phyloP scores from a whole-genome alignment of 192 early-diverging fungal species.

The Coemansia sp. region DNA sequence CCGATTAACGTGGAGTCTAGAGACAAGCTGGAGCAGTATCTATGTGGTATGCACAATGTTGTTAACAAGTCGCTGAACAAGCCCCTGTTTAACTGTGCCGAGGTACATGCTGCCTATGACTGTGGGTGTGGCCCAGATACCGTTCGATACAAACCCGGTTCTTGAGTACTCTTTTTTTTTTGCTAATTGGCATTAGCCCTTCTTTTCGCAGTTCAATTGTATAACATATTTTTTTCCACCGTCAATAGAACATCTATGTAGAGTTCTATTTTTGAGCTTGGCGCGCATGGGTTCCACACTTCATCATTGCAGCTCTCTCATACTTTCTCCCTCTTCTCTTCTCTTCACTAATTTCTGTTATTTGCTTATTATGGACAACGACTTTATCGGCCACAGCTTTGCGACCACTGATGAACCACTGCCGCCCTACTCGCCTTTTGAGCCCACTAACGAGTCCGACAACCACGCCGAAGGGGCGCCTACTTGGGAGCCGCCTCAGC shows the following conservation, averaged over 20 bases:
- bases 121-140: conserved; percentile 78
- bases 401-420: conserved; percentile 12
- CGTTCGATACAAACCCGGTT: conserved; percentile 42
- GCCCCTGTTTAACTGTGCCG: conserved; percentile 78
- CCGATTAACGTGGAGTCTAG: conserved; percentile 81
- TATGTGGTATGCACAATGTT: conserved; percentile 88
- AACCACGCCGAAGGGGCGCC: conserved; percentile 1
- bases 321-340: not conserved
- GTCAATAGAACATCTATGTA: not conserved
- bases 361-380: not conserved
- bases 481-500: not conserved
- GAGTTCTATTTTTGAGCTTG: conserved; percentile 5
- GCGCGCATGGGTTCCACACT: not conserved
- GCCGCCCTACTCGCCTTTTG: conserved; percentile 33
- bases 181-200: not conserved
- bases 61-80: conserved; percentile 89
- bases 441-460: not conserved
- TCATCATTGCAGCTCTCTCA: not conserved
- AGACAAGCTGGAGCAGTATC: conserved; percentile 76
- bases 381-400: not conserved
- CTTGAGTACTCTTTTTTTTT: not conserved
- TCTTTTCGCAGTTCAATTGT: not conserved
- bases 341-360: not conserved
- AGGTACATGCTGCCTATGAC: conserved; percentile 75
- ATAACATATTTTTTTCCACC: not conserved